Percentiles rank a stretch among this genome's conserved stretches.
phyloP scores from a whole-genome alignment of 2,329 filamentous ascomycete species.

The Penicillium sp. region DNA sequence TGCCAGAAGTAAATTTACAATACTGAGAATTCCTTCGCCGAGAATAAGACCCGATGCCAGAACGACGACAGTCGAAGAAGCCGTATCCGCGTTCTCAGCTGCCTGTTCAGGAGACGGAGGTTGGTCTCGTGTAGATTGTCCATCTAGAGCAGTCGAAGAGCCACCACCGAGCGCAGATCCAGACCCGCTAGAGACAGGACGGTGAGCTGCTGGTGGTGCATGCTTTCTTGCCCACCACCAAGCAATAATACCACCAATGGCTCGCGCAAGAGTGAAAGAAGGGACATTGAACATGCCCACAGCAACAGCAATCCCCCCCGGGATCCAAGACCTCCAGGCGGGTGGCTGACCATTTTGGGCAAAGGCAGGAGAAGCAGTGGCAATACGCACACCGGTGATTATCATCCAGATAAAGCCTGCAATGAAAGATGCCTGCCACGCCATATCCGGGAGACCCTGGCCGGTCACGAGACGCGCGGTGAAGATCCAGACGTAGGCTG shows the following conservation, averaged over 20 bases:
- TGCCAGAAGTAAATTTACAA: constrained; percentile 83
- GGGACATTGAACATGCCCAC: constrained; percentile 99
- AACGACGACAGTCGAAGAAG: constrained; percentile 75
- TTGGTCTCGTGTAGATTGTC: background rate
- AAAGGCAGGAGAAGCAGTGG: constrained; percentile 43
- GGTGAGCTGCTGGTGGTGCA: background rate
- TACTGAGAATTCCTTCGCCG: constrained; percentile 89
- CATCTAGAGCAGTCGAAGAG: background rate
- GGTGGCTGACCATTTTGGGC: constrained; percentile 38
- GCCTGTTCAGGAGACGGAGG: constrained; percentile 47
- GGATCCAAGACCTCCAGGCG: constrained; percentile 74
- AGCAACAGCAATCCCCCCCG: constrained; percentile 86
- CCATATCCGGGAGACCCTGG: constrained; percentile 82
- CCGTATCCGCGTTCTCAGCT: constrained; percentile 36
- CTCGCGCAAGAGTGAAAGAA: constrained; percentile 88
- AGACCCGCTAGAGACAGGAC: background rate
- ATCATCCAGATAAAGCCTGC: constrained; percentile 75
- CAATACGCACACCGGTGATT: constrained; percentile 72
- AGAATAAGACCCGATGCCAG: constrained; percentile 88
- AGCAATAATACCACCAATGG: constrained; percentile 74
- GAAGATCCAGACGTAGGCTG: constrained; percentile 96
- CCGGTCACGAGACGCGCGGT: constrained; percentile 92
- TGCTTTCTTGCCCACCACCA: constrained; percentile 74
- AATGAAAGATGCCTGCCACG: constrained; percentile 75
- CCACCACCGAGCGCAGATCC: background rate